These are phyloP conservation scores for Spencermartinsiella europaea DNA, from an alignment of 805 yeast species.

Conservation along the genomic window DNA sequence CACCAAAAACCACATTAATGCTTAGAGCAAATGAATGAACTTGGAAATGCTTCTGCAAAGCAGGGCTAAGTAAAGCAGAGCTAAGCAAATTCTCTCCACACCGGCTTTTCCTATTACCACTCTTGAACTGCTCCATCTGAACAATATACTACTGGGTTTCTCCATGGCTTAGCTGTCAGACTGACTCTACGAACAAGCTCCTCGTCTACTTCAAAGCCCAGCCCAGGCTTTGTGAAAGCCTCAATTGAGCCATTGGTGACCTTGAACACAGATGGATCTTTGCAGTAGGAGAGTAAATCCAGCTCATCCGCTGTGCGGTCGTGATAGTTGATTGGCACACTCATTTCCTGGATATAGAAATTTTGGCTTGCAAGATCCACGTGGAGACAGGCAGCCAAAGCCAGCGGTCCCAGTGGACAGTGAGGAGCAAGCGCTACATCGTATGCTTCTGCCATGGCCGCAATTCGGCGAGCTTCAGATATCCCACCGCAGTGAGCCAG, in stretches of 20 bases:
- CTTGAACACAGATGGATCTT: slow-evolving; percentile 22
- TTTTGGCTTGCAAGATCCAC: slow-evolving; percentile 23
- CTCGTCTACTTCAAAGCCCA: slow-evolving; percentile 27
- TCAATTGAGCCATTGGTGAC: slow-evolving; percentile 24
- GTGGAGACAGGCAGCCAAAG: slow-evolving; percentile 29
- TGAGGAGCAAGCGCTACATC: slow-evolving; percentile 31
- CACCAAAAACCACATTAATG: not conserved
- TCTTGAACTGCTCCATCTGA: slow-evolving; percentile 27
- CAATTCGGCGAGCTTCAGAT: slow-evolving; percentile 26
- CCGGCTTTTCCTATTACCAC: slow-evolving; percentile 18
- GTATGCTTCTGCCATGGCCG: slow-evolving; percentile 29
- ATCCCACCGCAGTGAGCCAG: slow-evolving; percentile 29
- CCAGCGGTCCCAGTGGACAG: slow-evolving; percentile 31
- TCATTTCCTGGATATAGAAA: slow-evolving; percentile 28
- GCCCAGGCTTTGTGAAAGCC: slow-evolving; percentile 24
- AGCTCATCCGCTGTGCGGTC: slow-evolving; percentile 15
- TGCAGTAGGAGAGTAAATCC: slow-evolving; percentile 24
- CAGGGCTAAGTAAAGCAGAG: too few species aligned
- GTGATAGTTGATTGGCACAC: slow-evolving; percentile 28
- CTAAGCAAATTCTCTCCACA: too few species aligned
- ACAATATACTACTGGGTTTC: slow-evolving; percentile 27
- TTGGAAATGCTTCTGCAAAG: not conserved
- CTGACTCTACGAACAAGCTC: slow-evolving; percentile 24
- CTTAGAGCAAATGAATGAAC: not conserved
- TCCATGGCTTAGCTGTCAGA: slow-evolving; percentile 19